Evolutionary conservation across 2,329 filamentous ascomycete genomes (phyloP).

Genomic region (Fusarium zealandicum): DNA sequence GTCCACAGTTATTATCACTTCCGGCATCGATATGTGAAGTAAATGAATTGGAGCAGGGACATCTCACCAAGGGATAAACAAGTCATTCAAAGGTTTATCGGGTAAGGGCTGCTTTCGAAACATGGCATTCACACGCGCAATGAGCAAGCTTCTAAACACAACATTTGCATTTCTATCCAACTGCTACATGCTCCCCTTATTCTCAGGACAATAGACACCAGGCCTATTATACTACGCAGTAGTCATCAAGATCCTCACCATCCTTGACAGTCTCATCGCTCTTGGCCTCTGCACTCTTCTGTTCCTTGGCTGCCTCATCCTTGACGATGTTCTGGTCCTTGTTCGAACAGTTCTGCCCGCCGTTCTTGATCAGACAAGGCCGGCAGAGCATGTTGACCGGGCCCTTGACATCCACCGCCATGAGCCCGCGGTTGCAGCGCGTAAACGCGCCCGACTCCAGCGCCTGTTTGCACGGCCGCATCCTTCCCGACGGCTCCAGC

Average conservation of each 20-base stretch:
- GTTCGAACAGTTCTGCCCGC: conserved; percentile 12
- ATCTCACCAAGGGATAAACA: too few relatives aligned
- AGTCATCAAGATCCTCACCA: not conserved
- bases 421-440: not conserved
- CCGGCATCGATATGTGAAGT: too few relatives aligned
- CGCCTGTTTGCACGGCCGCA: conserved; percentile 1
- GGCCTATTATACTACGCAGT: not conserved
- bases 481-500: conserved; percentile 12
- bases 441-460: not conserved
- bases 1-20: too few relatives aligned
- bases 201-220: not conserved
- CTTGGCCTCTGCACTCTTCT: not conserved
- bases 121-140: too few relatives aligned
- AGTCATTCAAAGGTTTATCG: too few relatives aligned
- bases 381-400: conserved; percentile 10
- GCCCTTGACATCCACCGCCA: not conserved
- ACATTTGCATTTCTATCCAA: not conserved
- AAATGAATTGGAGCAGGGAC: too few relatives aligned
- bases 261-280: not conserved
- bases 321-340: not conserved
- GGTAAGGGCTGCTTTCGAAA: too few relatives aligned
- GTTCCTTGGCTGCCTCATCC: not conserved
- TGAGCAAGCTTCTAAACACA: too few relatives aligned
- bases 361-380: not conserved
- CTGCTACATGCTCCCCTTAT: too few relatives aligned